Evolutionary conservation across 495 filamentous ascomycete genomes (phyloP).

Genomic region (Penicillium soppii): DNA sequence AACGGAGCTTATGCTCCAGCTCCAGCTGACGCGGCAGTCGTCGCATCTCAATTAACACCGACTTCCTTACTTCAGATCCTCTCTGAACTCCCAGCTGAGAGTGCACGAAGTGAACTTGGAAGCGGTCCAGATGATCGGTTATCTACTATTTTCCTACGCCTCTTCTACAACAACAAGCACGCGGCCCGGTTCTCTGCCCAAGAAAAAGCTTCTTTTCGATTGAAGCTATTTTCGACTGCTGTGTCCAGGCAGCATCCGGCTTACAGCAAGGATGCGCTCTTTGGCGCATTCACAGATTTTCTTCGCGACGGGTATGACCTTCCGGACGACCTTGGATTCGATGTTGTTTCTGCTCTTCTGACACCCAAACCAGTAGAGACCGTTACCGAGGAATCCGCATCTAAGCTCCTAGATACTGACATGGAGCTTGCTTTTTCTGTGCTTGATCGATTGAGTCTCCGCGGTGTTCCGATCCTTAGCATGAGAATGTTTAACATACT

Average conservation of each 20-base stretch:
- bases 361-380: slow-evolving; percentile 11
- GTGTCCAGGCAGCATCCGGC: slow-evolving; percentile 34
- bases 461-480: slow-evolving; percentile 42
- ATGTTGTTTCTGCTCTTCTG: slow-evolving; percentile 39
- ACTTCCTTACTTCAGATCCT: slow-evolving; percentile 38
- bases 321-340: slow-evolving; percentile 32
- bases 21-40: not conserved
- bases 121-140: slow-evolving; percentile 34
- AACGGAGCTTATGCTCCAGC: not conserved
- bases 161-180: slow-evolving; percentile 39
- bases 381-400: not conserved
- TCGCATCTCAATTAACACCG: slow-evolving; percentile 9
- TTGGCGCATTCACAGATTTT: slow-evolving; percentile 29
- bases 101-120: slow-evolving; percentile 39
- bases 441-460: slow-evolving; percentile 44
- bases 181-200: slow-evolving; percentile 29
- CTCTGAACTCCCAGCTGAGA: slow-evolving; percentile 23
- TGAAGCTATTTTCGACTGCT: slow-evolving; percentile 41
- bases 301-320: slow-evolving; percentile 34
- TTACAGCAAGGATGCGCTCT: slow-evolving; percentile 36
- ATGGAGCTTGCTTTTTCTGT: slow-evolving; percentile 44
- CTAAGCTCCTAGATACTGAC: slow-evolving; percentile 24
- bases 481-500: slow-evolving; percentile 45
- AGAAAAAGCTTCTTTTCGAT: slow-evolving; percentile 25
- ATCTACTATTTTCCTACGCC: slow-evolving; percentile 50